Percentiles rank a stretch among this genome's conserved stretches.
These are phyloP conservation scores for Colletotrichum endophyticum DNA, from an alignment of 2,329 filamentous ascomycete species.

Conservation along the genomic window DNA sequence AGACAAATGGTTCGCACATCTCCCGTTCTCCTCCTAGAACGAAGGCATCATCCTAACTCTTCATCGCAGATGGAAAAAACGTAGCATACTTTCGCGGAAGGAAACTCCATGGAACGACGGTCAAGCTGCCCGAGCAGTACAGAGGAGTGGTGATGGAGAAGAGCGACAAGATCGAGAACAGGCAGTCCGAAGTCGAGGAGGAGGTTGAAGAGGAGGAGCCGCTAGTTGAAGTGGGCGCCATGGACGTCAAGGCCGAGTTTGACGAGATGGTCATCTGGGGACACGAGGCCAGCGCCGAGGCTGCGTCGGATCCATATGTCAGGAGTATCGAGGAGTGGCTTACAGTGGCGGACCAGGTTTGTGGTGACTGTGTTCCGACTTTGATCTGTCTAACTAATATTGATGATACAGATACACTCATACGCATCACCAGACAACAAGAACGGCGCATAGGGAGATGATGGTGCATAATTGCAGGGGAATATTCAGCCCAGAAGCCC, in stretches of 20 bases:
- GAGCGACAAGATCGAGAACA: constrained; percentile 38
- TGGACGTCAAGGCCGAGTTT: constrained; percentile 72
- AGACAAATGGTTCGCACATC: constrained; percentile 44
- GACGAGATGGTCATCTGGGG: constrained; percentile 83
- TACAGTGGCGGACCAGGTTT: constrained; percentile 70
- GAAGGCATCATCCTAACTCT: constrained; percentile 1
- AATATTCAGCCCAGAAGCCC: background rate
- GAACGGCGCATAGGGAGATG: background rate
- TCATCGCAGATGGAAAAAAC: constrained; percentile 49
- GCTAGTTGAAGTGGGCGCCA: constrained; percentile 50
- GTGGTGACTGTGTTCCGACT: constrained; percentile 20
- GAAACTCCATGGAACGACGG: constrained; percentile 71
- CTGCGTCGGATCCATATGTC: constrained; percentile 70
- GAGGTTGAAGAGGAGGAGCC: constrained; percentile 44
- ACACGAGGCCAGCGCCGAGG: constrained; percentile 72
- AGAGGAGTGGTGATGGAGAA: constrained; percentile 65
- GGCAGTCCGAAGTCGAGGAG: constrained; percentile 38
- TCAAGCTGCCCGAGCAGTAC: constrained; percentile 75
- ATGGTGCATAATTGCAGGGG: background rate
- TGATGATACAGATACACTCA: constrained; percentile 36
- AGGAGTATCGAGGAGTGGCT: constrained; percentile 84
- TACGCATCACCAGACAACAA: constrained; percentile 22
- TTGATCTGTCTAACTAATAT: constrained; percentile 17
- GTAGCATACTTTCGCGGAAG: constrained; percentile 79
- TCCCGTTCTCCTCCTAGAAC: background rate